A percentile compares a stretch with the other conserved stretches of the same genome.
These are phyloP conservation scores for Zygoascus sp. DNA, from an alignment of 1,139 yeast species.

Conservation along the genomic window DNA sequence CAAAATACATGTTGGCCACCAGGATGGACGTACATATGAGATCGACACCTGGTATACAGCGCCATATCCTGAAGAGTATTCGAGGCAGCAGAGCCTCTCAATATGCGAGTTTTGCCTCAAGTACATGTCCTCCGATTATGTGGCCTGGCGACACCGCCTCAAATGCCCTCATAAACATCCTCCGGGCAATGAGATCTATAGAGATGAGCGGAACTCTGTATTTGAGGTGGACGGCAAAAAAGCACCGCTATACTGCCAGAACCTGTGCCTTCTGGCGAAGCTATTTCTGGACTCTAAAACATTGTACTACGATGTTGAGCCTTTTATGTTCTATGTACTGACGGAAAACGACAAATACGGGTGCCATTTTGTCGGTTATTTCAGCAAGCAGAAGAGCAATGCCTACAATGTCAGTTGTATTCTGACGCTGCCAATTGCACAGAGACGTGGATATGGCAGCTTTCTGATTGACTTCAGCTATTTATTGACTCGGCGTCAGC, in stretches of 20 bases:
- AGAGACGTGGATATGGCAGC: slow-evolving; percentile 85
- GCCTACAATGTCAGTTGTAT: slow-evolving; percentile 82
- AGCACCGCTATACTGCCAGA: slow-evolving; percentile 78
- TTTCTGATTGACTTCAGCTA: slow-evolving; percentile 87
- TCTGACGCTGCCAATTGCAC: slow-evolving; percentile 81
- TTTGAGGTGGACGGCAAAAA: slow-evolving; percentile 94
- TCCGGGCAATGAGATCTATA: slow-evolving; percentile 87
- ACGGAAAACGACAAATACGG: slow-evolving; percentile 60
- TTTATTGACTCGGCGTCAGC: slow-evolving; percentile 66
- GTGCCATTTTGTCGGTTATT: slow-evolving; percentile 87
- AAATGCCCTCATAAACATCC: slow-evolving; percentile 72
- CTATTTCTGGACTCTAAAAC: slow-evolving; percentile 87
- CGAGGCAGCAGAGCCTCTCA: slow-evolving; percentile 56
- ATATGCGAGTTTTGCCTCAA: slow-evolving; percentile 84
- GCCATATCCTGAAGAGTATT: slow-evolving; percentile 87
- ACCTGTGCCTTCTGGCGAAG: slow-evolving; percentile 82
- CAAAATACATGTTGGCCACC: slow-evolving; percentile 59
- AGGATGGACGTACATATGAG: slow-evolving; percentile 57
- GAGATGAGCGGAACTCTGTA: slow-evolving; percentile 57
- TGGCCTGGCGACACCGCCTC: slow-evolving; percentile 62
- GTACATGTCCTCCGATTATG: slow-evolving; percentile 69
- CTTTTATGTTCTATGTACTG: slow-evolving; percentile 81
- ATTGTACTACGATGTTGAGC: slow-evolving; percentile 89
- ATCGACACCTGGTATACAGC: slow-evolving; percentile 91
- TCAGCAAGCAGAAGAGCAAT: slow-evolving; percentile 74